phyloP scores from a whole-genome alignment of 495 filamentous ascomycete species.

The Mycothermus thermophilus region DNA sequence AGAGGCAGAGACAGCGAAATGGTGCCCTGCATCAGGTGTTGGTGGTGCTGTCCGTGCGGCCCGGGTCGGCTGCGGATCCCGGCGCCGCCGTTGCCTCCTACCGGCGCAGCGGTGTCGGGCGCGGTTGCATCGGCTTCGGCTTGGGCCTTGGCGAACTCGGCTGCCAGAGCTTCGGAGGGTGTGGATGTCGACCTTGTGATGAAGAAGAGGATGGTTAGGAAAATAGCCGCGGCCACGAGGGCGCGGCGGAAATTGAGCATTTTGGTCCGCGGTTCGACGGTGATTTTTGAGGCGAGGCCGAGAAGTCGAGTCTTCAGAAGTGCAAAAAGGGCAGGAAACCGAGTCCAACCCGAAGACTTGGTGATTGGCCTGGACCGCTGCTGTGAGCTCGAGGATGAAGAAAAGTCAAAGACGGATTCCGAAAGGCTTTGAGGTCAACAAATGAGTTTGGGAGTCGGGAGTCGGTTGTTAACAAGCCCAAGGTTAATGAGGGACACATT shows the following conservation, averaged over 20 bases:
- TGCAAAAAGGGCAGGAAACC: conserved; percentile 3
- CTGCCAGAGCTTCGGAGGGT: conserved; percentile 10
- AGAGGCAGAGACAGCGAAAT: too few relatives aligned
- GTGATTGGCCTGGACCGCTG: too few relatives aligned
- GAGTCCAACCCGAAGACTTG: too few relatives aligned
- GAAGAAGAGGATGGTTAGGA: conserved; percentile 59
- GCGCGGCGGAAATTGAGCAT: conserved; percentile 60
- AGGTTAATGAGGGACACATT: too few relatives aligned
- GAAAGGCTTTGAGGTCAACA: too few relatives aligned
- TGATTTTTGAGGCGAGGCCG: too few relatives aligned
- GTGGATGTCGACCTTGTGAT: conserved; percentile 41
- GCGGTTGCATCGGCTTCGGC: conserved; percentile 8
- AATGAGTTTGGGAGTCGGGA: too few relatives aligned
- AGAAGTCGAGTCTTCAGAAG: conserved; percentile 4
- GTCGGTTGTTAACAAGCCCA: too few relatives aligned
- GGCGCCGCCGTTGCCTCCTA: too few relatives aligned
- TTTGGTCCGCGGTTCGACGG: conserved; percentile 3
- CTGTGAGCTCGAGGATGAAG: too few relatives aligned
- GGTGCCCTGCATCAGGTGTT: conserved; percentile 45
- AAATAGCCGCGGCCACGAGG: conserved; percentile 49
- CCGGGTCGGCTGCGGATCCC: conserved; percentile 12
- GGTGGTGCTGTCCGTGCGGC: conserved; percentile 1
- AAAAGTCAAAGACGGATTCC: too few relatives aligned
- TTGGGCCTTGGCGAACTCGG: conserved; percentile 14
- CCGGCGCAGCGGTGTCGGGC: background rate